Conservation (phyloP, 2,329 filamentous ascomycete species). For the Lithohypha guttulata region DNA sequence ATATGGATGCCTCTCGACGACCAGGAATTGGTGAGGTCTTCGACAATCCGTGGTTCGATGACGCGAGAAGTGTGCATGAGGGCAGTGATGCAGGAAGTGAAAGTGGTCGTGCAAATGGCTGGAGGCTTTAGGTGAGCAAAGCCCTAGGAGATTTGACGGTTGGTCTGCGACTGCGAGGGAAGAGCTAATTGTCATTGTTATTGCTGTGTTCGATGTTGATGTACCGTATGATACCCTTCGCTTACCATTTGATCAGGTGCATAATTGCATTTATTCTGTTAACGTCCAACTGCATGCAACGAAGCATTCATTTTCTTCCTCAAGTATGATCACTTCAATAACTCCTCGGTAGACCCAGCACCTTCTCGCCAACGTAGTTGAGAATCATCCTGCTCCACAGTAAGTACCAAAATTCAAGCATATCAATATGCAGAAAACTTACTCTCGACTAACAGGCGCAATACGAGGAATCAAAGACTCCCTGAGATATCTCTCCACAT, state of each 20-base stretch:
- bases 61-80: slow-evolving; percentile 11
- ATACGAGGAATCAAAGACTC: slow-evolving; percentile 51
- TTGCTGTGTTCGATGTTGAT: no score
- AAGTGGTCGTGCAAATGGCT: not conserved
- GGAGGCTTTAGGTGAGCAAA: slow-evolving; percentile 2
- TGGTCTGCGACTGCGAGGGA: no score
- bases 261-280: no score
- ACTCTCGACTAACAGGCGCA: slow-evolving; percentile 48
- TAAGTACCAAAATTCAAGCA: no score
- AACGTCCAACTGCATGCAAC: no score
- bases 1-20: slow-evolving; percentile 44
- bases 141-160: not conserved
- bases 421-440: no score
- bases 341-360: slow-evolving; percentile 32
- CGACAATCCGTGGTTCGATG: slow-evolving; percentile 44
- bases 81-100: slow-evolving; percentile 2
- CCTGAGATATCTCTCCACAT: slow-evolving; percentile 50
- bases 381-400: no score
- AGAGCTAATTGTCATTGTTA: no score
- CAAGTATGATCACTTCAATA: no score
- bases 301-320: no score
- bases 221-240: no score
- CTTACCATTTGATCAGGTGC: no score
- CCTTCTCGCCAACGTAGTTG: slow-evolving; percentile 36
- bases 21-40: slow-evolving; percentile 49